Conservation (phyloP, 345 rosid genomes). For the Salix suchowensis region DNA sequence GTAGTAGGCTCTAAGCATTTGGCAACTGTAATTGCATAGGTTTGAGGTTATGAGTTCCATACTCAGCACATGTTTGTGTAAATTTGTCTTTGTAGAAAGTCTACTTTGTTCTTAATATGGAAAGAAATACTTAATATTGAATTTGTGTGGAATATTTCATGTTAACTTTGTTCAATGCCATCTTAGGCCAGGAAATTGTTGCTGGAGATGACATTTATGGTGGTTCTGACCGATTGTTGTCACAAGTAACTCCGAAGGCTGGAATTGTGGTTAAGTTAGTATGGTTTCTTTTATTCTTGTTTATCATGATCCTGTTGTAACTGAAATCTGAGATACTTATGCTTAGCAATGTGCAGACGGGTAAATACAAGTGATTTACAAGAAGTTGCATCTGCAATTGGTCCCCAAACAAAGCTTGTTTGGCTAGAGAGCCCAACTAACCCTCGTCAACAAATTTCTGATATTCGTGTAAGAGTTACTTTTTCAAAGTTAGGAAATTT, state of each 20-base stretch:
- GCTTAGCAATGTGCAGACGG: conserved; percentile 48
- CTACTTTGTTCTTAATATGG: background rate
- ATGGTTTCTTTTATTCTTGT: background rate
- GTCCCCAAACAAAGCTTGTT: conserved; percentile 77
- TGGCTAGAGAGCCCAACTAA: conserved; percentile 95
- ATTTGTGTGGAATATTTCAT: background rate
- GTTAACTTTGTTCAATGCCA: background rate
- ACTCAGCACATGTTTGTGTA: background rate
- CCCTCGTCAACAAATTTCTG: conserved; percentile 79
- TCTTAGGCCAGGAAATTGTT: conserved; percentile 74
- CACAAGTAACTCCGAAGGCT: conserved; percentile 72
- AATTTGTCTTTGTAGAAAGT: background rate
- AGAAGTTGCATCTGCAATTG: conserved; percentile 75
- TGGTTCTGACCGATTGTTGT: conserved; percentile 83
- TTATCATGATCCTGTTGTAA: background rate
- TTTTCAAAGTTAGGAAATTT: background rate
- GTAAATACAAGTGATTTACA: conserved; percentile 63
- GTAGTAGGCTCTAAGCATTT: background rate
- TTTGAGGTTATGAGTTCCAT: background rate
- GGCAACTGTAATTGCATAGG: background rate
- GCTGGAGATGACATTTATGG: conserved; percentile 96
- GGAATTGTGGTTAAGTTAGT: conserved; percentile 83
- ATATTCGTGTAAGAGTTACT: conserved; percentile 53
- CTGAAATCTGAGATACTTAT: conserved; percentile 14
- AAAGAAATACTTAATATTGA: background rate